Conservation (phyloP, 495 filamentous ascomycete genomes). For the Choiromyces venosus region DNA sequence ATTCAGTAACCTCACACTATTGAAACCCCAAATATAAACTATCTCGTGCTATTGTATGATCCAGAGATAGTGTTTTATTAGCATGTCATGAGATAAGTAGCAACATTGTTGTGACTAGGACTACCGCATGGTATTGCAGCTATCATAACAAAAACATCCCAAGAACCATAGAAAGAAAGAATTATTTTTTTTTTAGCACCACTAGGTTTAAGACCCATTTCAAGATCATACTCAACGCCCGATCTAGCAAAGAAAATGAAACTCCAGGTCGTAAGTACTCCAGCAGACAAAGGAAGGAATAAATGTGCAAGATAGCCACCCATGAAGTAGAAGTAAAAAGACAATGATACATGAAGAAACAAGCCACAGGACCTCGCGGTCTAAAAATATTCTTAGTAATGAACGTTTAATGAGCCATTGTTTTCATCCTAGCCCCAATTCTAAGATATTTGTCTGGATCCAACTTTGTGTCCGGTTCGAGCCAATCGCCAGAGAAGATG, state of each 20-base stretch:
- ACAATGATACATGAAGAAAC: neutral
- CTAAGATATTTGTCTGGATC: slow-evolving; percentile 52
- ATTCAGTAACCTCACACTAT: too few species aligned
- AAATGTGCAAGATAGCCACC: neutral
- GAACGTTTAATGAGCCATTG: neutral
- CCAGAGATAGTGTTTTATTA: neutral
- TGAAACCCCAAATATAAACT: neutral
- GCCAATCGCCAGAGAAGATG: slow-evolving; percentile 87
- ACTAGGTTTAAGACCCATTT: neutral
- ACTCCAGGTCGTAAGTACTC: neutral
- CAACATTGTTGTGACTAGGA: neutral
- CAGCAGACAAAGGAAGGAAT: neutral
- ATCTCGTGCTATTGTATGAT: neutral
- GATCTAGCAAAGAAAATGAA: neutral
- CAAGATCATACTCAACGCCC: neutral
- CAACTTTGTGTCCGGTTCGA: slow-evolving; percentile 55
- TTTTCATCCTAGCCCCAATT: slow-evolving; percentile 49
- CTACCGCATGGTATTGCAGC: neutral
- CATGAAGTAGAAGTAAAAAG: neutral
- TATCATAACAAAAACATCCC: neutral
- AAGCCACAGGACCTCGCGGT: neutral
- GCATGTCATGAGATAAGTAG: neutral
- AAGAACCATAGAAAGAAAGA: neutral
- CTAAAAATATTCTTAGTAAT: neutral
- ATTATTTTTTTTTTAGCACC: neutral